Percentiles rank a stretch among this genome's conserved stretches.
Evolutionary conservation across 495 filamentous ascomycete genomes (phyloP).

Genomic region (Parathielavia appendiculata): DNA sequence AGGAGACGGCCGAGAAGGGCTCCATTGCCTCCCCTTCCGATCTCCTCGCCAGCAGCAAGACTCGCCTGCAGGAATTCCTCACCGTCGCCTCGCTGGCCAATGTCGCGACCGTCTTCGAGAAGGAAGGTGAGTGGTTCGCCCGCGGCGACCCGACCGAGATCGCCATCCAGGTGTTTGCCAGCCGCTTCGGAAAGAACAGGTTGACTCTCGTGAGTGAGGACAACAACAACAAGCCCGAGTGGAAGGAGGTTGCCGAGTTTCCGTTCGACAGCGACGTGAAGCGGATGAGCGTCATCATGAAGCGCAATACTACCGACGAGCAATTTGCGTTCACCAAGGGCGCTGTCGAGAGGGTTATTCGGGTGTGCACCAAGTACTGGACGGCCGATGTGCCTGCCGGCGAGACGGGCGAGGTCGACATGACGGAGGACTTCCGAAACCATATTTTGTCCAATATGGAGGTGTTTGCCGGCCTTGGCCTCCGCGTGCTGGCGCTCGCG

Average conservation of each 20-base stretch:
- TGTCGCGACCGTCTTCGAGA: constrained; percentile 42
- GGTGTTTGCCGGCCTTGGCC: constrained; percentile 60
- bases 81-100: constrained; percentile 35
- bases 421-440: constrained; percentile 57
- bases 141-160: constrained; percentile 81
- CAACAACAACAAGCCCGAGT: constrained; percentile 23
- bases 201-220: constrained; percentile 51
- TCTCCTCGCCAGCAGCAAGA: constrained; percentile 21
- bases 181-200: constrained; percentile 61
- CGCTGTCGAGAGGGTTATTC: constrained; percentile 71
- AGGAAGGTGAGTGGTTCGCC: constrained; percentile 56
- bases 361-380: constrained; percentile 26
- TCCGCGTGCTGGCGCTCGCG: constrained; percentile 71
- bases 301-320: constrained; percentile 27
- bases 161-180: constrained; percentile 72
- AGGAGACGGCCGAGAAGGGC: constrained; percentile 1
- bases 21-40: constrained; percentile 8
- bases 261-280: constrained; percentile 79
- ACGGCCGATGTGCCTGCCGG: constrained; percentile 2
- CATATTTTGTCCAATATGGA: constrained; percentile 59
- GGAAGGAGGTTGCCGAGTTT: constrained; percentile 60
- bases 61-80: constrained; percentile 28
- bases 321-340: constrained; percentile 68
- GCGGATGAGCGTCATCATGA: constrained; percentile 74
- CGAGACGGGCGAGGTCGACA: constrained; percentile 40